Evolutionary conservation across 805 yeast genomes (phyloP).

Genomic region (Kregervanrija pseudodelftensis): DNA sequence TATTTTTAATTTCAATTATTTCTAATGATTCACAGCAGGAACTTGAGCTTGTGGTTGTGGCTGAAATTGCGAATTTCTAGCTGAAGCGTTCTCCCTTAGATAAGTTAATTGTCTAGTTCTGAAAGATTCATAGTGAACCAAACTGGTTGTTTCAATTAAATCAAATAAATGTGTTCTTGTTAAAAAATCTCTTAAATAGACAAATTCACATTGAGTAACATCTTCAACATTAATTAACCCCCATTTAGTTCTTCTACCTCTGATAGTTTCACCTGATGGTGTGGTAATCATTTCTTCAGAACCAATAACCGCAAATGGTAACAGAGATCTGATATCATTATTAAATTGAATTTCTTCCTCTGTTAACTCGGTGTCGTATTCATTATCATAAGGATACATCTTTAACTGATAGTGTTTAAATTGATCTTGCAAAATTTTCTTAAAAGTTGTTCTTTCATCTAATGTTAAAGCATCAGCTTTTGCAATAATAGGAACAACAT

Average conservation of each 20-base stretch:
- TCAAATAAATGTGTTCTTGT: slow-evolving; percentile 95
- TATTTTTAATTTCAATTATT: too few species aligned
- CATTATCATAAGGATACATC: slow-evolving; percentile 72
- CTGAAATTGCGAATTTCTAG: slow-evolving; percentile 28
- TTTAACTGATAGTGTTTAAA: slow-evolving; percentile 64
- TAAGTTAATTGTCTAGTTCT: slow-evolving; percentile 92
- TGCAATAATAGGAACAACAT: slow-evolving; percentile 93
- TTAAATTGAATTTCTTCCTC: slow-evolving; percentile 70
- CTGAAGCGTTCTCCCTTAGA: slow-evolving; percentile 80
- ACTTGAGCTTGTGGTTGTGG: slow-evolving; percentile 8
- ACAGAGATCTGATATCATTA: slow-evolving; percentile 62
- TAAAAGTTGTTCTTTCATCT: slow-evolving; percentile 74
- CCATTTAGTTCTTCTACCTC: slow-evolving; percentile 92
- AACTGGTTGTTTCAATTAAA: slow-evolving; percentile 85
- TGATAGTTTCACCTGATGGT: slow-evolving; percentile 69
- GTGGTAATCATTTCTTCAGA: slow-evolving; percentile 66
- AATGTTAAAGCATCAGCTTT: slow-evolving; percentile 86
- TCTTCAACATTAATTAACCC: slow-evolving; percentile 91
- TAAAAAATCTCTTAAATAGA: slow-evolving; percentile 85
- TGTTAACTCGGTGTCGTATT: slow-evolving; percentile 33
- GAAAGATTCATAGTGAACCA: slow-evolving; percentile 85
- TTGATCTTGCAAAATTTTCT: slow-evolving; percentile 70
- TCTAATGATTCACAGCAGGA: slow-evolving; percentile 2
- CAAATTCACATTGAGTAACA: slow-evolving; percentile 92
- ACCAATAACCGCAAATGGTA: slow-evolving; percentile 95